Conservation (phyloP, 2,329 filamentous ascomycete genomes). For the Amauroascus niger region DNA sequence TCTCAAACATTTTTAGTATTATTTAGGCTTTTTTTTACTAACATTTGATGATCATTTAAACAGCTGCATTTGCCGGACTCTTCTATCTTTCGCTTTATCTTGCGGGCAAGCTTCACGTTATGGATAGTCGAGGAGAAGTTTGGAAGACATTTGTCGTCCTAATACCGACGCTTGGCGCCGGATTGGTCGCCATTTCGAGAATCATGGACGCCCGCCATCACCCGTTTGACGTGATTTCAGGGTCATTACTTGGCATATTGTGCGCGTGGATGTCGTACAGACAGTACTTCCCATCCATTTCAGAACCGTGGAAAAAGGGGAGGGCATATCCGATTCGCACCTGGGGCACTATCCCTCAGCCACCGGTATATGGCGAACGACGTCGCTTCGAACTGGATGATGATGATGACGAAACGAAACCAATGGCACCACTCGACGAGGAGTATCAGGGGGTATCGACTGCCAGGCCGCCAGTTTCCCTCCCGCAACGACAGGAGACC, state of each 20-base stretch:
- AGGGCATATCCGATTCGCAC: constrained; percentile 50
- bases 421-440: constrained; percentile 22
- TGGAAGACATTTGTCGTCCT: constrained; percentile 50
- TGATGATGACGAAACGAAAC: constrained; percentile 22
- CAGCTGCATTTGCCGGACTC: constrained; percentile 50
- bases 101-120: constrained; percentile 49
- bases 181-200: constrained; percentile 47
- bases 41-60: constrained; percentile 20
- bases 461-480: constrained; percentile 11
- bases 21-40: too few relatives aligned
- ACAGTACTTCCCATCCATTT: constrained; percentile 51
- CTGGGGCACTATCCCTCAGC: constrained; percentile 36
- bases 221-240: constrained; percentile 51
- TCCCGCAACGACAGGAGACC: constrained; percentile 21
- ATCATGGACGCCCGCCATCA: constrained; percentile 56
- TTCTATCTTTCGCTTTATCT: constrained; percentile 53
- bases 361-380: constrained; percentile 8
- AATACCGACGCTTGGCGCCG: constrained; percentile 45
- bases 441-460: constrained; percentile 20
- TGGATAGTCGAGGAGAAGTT: constrained; percentile 51
- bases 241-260: constrained; percentile 44
- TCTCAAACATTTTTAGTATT: constrained; percentile 18
- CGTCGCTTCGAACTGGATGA: constrained; percentile 12
- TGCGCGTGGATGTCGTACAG: constrained; percentile 47
- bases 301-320: constrained; percentile 48